These are phyloP conservation scores for Fusarium stilboides DNA, from an alignment of 2,329 filamentous ascomycete genomes.

Conservation along the genomic window DNA sequence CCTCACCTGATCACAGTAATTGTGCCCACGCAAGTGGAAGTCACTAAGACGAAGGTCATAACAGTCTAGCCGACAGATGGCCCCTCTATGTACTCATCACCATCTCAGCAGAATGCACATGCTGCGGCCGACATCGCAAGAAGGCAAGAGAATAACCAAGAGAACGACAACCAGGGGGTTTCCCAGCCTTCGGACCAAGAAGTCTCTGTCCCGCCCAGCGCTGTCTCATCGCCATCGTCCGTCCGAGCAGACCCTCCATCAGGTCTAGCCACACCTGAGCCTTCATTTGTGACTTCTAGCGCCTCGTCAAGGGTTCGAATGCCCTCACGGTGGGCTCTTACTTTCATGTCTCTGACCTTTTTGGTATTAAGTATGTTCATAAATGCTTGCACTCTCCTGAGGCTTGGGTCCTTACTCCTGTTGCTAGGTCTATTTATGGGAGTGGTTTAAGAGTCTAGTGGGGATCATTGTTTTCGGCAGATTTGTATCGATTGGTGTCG, in stretches of 20 bases:
- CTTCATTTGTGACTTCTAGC: slow-evolving; percentile 4
- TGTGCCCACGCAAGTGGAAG: slow-evolving; percentile 37
- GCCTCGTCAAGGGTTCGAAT: slow-evolving; percentile 2
- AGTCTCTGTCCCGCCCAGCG: neutral
- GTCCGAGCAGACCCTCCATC: slow-evolving; percentile 5
- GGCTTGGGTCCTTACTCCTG: neutral
- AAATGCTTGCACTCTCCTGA: neutral
- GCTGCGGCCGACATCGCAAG: neutral
- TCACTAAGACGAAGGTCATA: slow-evolving; percentile 38
- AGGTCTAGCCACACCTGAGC: neutral
- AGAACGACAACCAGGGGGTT: neutral
- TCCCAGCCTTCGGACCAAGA: neutral
- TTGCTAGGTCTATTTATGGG: neutral
- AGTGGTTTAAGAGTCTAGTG: neutral
- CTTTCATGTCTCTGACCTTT: slow-evolving; percentile 2
- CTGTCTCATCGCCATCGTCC: slow-evolving; percentile 1
- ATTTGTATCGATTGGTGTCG: slow-evolving; percentile 36
- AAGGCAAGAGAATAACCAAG: slow-evolving; percentile 13
- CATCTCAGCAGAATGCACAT: slow-evolving; percentile 8
- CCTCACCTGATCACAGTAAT: slow-evolving; percentile 48
- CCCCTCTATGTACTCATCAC: slow-evolving; percentile 20
- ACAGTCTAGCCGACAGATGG: slow-evolving; percentile 33
- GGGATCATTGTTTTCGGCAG: slow-evolving; percentile 12
- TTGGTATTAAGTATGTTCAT: neutral
- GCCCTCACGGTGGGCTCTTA: neutral